Base-by-base conservation (phyloP, 2,329 filamentous ascomycete genomes). In the Fusarium succisae region DNA sequence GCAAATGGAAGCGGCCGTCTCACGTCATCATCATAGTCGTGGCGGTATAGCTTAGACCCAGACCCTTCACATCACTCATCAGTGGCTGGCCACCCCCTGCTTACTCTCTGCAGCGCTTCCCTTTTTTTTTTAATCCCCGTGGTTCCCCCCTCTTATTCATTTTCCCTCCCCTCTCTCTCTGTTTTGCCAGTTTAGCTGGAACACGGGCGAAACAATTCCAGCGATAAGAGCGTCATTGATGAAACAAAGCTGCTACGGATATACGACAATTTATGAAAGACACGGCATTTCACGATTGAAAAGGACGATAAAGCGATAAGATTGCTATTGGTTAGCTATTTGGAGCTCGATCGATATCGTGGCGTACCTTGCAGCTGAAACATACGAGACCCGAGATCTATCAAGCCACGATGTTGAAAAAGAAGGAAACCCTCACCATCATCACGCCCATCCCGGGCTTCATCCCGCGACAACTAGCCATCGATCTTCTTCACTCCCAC, bases 401-500 rank as follows among this genome's bases (percentile, higher is more conserved):
- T 54, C 35, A 54, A 53, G 60, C 61, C 71, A 83, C 80, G 69
- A 89, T 90, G 84, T 81, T 91, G 70, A 86, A 87, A 74, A 93
- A 90, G 80, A 92, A 91, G 79, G 88, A 90, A 72, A 85, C 87
- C 32, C 91, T 92, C 81, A 93, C 91, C 32, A 88, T 92, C 74
- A 88, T 93, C 79, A 93, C 91, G 65, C 90, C 91, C 51, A 92
- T 93, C 57, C 91, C 91, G 38, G 85, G 87, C 78, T 91, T 91
- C 81, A 92, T 93, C 73, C 91, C 91, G 24, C 91, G 91, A 70
- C 91, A 93, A 80, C 87, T 93, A 62, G 91, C 91, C 74, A 87
- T 93, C 82, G 91, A 93, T 79, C 92, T 93, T 79, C 88, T 93
- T 65, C 91, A 93, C 80, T 89, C 89, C 72, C 91, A 93, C 81